Evolutionary conservation across 352 stramenopile genomes (phyloP).

Genomic region (Globisporangium recalcitrans): DNA sequence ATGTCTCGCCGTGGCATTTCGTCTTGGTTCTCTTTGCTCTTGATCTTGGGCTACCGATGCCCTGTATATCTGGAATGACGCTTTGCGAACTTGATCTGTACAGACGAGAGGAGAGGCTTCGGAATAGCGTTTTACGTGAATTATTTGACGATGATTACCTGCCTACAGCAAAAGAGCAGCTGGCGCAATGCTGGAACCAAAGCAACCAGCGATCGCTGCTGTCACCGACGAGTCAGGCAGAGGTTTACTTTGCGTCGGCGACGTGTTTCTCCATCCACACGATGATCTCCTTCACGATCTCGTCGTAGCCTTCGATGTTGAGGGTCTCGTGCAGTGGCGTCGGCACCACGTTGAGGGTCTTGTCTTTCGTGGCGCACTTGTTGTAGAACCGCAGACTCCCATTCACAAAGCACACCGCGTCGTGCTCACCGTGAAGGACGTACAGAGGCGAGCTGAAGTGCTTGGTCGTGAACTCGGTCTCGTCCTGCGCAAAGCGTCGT

Average conservation of each 20-base stretch:
- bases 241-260: no score
- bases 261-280: background rate
- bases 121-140: conserved; percentile 28
- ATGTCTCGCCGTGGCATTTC: background rate
- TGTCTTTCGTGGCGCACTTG: conserved; percentile 31
- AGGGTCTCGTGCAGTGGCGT: conserved; percentile 30
- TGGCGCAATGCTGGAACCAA: conserved; percentile 30
- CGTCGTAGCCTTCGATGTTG: no score
- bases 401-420: conserved; percentile 30
- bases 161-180: conserved; percentile 48
- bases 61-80: no score
- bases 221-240: background rate
- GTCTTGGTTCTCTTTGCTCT: background rate
- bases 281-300: no score
- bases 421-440: conserved; percentile 34
- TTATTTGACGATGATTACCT: conserved; percentile 62
- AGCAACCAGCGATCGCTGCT: conserved; percentile 5
- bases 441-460: conserved; percentile 29
- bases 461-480: conserved; percentile 20
- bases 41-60: no score
- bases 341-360: conserved; percentile 39
- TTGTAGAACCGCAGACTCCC: conserved; percentile 33
- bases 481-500: conserved; percentile 18
- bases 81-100: background rate
- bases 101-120: conserved; percentile 1